Base-by-base conservation (phyloP, 2,329 filamentous ascomycete species). In the Fusarium annulatum region DNA sequence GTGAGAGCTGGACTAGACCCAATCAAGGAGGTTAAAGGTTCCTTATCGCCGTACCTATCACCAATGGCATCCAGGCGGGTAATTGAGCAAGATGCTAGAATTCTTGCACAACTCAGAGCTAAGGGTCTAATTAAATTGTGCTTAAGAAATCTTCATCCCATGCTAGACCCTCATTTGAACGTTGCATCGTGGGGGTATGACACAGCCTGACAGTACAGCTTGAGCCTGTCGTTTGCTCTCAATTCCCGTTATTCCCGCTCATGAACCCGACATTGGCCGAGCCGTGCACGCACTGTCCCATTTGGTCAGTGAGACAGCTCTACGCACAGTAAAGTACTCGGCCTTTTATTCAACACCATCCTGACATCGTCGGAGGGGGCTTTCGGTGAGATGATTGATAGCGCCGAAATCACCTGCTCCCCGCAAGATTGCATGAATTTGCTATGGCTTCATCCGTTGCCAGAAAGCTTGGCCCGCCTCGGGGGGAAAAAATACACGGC, bases 261-360 rank as follows among this genome's bases (percentile, higher is more conserved):
- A 56, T 21, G 46, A 61, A 74, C 53, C 76, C 76, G 76, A 77
- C 16, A 77, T 76, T 77, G 66, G 61, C 76, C 76, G 76, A 72
- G 56, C 76, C 67, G 75, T 78, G 41, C 38, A 33, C 23, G 18
- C 48, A 76, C 64, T 74, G 73, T 69, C 19, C n/a, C 30, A 3
- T 4, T 3, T 43, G 11, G 16, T 19, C 3, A 9, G 9, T 5
- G 11, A 41, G 19, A 19, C 21, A 30, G 49, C 43, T 45, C 10
- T 15, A n/a, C 41, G 23, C 30, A 74, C 71, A 75, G 71, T 76
- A 23, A 23, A 28, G n/a, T 26, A 48, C 56, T 56, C 46, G 36
- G 52, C 49, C 41, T 42, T 48, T 51, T 53, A 28, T 28, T 55
- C 58, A 68, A 48, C 57, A 61, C 55, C 43, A 55, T 55, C 23